phyloP scores from a whole-genome alignment of 352 stramenopile species.

The Globisporangium spiculum region DNA sequence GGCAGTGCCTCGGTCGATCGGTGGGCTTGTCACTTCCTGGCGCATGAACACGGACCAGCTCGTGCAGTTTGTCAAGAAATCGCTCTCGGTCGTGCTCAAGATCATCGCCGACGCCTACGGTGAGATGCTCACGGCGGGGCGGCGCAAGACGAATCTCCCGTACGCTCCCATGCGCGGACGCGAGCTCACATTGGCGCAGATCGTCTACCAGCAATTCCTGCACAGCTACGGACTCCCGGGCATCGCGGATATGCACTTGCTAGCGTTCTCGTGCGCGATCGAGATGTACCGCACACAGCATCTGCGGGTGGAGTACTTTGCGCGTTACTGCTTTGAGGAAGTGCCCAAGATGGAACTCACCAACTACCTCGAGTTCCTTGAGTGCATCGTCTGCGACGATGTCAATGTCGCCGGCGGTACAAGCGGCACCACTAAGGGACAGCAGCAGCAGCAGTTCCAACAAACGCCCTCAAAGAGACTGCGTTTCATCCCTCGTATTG shows the following conservation, averaged over 20 bases:
- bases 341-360: constrained; percentile 41
- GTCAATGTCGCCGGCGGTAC: constrained; percentile 8
- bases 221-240: constrained; percentile 73
- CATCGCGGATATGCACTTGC: constrained; percentile 79
- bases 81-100: constrained; percentile 54
- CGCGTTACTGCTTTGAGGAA: constrained; percentile 77
- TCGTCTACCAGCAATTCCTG: constrained; percentile 82
- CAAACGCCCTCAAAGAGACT: constrained; percentile 29
- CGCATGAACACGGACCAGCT: constrained; percentile 83
- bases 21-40: constrained; percentile 75
- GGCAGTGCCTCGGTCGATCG: constrained; percentile 57
- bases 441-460: not conserved
- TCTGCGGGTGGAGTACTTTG: constrained; percentile 72
- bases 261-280: constrained; percentile 68
- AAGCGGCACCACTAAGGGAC: not conserved
- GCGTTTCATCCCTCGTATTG: constrained; percentile 51
- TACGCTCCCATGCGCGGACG: constrained; percentile 21
- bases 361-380: constrained; percentile 75
- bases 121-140: constrained; percentile 59
- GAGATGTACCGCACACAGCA: constrained; percentile 66
- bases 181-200: constrained; percentile 54
- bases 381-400: constrained; percentile 70
- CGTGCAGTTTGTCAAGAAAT: constrained; percentile 75
- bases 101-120: constrained; percentile 74
- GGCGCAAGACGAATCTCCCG: constrained; percentile 32